Evolutionary conservation across 1,139 yeast genomes (phyloP).

Genomic region (Diutina pseudorugosa): DNA sequence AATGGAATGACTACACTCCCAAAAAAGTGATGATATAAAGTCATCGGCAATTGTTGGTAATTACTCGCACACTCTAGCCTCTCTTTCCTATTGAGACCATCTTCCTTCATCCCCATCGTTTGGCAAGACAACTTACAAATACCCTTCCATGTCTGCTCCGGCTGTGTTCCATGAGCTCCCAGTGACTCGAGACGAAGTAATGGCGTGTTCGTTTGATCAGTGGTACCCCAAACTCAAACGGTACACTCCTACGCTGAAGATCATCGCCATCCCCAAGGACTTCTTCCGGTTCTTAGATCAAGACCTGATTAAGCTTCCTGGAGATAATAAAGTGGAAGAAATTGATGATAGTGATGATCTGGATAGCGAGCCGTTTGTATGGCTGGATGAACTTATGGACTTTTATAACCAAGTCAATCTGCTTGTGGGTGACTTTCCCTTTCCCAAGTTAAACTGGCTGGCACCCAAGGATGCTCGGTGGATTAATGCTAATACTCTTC

Average conservation of each 20-base stretch:
- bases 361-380: slow-evolving; percentile 30
- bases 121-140: too few relatives aligned
- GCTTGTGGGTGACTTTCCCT: neutral
- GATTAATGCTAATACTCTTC: slow-evolving; percentile 73
- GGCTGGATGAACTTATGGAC: slow-evolving; percentile 36
- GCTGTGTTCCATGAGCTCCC: neutral
- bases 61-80: neutral
- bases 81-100: neutral
- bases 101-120: neutral
- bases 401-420: neutral
- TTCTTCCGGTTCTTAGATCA: neutral
- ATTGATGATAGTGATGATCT: slow-evolving; percentile 64
- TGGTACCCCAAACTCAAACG: slow-evolving; percentile 1
- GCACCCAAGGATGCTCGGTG: slow-evolving; percentile 92
- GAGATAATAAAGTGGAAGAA: neutral
- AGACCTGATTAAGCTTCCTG: neutral
- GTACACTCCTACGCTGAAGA: neutral
- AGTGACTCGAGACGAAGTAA: neutral
- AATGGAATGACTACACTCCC: too few relatives aligned
- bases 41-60: too few relatives aligned
- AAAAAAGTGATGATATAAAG: too few relatives aligned
- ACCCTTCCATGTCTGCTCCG: neutral
- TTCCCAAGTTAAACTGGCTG: slow-evolving; percentile 84
- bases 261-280: neutral
- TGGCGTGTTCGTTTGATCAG: neutral